Evolutionary conservation across 1,284 basidiomycete genomes (phyloP).

Genomic region (Malassezia sp.): DNA sequence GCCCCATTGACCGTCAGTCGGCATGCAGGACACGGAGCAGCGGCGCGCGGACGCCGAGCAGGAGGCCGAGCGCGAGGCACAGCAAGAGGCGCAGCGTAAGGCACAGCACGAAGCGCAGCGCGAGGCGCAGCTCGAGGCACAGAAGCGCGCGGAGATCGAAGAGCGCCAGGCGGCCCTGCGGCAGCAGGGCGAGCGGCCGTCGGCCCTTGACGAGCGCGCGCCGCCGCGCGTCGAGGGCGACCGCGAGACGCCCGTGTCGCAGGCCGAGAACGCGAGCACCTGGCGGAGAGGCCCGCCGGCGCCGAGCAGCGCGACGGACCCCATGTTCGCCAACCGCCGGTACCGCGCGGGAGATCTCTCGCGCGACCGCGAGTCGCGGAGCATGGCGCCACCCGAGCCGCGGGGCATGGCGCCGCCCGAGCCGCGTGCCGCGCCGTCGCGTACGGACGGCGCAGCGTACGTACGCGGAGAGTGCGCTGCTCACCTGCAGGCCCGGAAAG

Average conservation of each 20-base stretch:
- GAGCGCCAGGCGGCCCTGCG: constrained; percentile 38
- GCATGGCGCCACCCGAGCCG: not conserved
- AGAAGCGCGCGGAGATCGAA: constrained; percentile 42
- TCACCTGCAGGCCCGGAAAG: too few species aligned
- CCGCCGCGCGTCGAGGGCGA: constrained; percentile 17
- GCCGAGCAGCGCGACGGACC: constrained; percentile 8
- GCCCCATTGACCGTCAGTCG: too few species aligned
- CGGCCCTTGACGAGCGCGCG: constrained; percentile 32
- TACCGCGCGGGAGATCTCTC: constrained; percentile 15
- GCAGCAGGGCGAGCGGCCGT: constrained; percentile 30
- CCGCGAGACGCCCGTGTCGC: not conserved
- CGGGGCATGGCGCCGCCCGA: not conserved
- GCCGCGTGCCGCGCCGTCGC: constrained; percentile 1
- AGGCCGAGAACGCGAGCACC: constrained; percentile 1
- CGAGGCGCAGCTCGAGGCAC: constrained; percentile 38
- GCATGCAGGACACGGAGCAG: too few species aligned
- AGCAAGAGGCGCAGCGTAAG: constrained; percentile 25
- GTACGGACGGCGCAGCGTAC: not conserved
- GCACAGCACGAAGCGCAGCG: constrained; percentile 33
- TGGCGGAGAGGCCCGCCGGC: constrained; percentile 13
- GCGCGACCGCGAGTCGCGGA: constrained; percentile 1
- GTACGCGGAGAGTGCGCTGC: too few species aligned
- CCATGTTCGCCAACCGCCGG: constrained; percentile 17
- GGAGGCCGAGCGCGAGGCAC: constrained; percentile 7
- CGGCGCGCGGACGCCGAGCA: not conserved